These are phyloP conservation scores for Raffaelea arxii DNA, from an alignment of 2,329 filamentous ascomycete species.

Conservation along the genomic window DNA sequence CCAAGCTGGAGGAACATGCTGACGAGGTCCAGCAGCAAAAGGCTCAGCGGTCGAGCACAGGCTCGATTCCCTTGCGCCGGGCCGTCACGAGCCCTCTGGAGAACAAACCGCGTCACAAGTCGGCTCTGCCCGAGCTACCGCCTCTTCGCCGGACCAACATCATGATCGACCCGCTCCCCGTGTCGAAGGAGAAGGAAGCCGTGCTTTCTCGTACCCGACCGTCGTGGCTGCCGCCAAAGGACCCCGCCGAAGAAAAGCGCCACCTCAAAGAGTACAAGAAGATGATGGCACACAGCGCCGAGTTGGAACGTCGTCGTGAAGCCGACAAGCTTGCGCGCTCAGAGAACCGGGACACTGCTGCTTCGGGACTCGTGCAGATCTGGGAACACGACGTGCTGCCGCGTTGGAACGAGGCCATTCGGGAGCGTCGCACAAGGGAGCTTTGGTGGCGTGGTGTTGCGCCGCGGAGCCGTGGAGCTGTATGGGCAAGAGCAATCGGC, in stretches of 20 bases:
- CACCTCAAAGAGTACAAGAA: constrained; percentile 79
- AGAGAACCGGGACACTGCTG: constrained; percentile 43
- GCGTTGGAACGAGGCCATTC: constrained; percentile 63
- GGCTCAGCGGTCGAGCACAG: constrained; percentile 23
- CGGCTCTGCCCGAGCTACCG: constrained; percentile 59
- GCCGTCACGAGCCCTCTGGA: constrained; percentile 22
- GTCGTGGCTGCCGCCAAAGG: constrained; percentile 78
- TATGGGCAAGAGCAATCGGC: constrained; percentile 63
- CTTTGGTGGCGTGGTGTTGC: constrained; percentile 77
- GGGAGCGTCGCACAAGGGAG: constrained; percentile 59
- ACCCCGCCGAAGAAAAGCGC: constrained; percentile 80
- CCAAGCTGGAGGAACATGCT: constrained; percentile 71
- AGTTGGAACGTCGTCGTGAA: constrained; percentile 51
- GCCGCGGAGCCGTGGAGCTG: constrained; percentile 55
- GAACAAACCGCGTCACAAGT: constrained; percentile 47
- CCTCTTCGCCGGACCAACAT: constrained; percentile 64
- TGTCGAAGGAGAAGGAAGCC: constrained; percentile 80
- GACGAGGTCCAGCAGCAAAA: constrained; percentile 50
- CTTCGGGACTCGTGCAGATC: constrained; percentile 45
- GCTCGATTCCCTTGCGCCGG: constrained; percentile 26
- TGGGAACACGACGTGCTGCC: constrained; percentile 73
- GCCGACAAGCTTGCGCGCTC: constrained; percentile 40
- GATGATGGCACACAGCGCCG: constrained; percentile 61
- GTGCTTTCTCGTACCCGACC: constrained; percentile 71
- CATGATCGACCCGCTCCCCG: constrained; percentile 75